These are phyloP conservation scores for Oryza brachyantha DNA, from an alignment of 176 grass and related monocot genomes.

Conservation along the genomic window DNA sequence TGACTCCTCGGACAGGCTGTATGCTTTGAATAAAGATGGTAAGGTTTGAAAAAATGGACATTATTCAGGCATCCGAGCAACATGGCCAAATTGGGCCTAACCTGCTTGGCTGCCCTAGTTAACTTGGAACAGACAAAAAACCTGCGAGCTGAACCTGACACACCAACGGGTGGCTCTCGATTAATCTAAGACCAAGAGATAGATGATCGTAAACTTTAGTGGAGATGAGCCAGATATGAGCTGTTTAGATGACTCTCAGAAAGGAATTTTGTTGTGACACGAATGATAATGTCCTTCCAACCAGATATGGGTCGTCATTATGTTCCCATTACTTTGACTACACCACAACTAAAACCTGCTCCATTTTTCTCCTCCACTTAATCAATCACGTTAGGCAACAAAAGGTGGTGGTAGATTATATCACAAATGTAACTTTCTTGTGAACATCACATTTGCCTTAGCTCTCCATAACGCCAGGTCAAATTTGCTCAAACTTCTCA, in stretches of 20 bases:
- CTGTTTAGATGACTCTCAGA: not conserved
- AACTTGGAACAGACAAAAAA: conserved; percentile 6
- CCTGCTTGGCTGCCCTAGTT: not conserved
- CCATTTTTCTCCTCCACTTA: not conserved
- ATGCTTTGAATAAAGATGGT: not conserved
- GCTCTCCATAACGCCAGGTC: conserved; percentile 1
- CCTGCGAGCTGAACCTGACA: conserved; percentile 25
- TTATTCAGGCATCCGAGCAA: conserved; percentile 10
- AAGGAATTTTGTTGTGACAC: not conserved
- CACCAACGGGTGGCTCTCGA: not conserved
- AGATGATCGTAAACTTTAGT: not conserved
- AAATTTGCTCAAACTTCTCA: conserved; percentile 25
- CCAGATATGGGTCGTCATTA: not conserved
- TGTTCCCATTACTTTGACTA: not conserved
- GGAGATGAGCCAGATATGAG: not conserved
- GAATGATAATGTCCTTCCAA: not conserved
- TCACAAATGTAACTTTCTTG: conserved; percentile 9
- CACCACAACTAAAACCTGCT: not conserved
- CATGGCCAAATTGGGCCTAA: conserved; percentile 25
- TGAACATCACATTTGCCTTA: conserved; percentile 26
- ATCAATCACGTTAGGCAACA: conserved; percentile 21
- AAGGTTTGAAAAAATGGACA: not conserved
- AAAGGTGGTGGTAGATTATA: not conserved
- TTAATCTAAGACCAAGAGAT: conserved; percentile 16
- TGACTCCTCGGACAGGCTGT: not conserved